phyloP scores from a whole-genome alignment of 2,329 filamentous ascomycete genomes.

The Fusarium succisae region DNA sequence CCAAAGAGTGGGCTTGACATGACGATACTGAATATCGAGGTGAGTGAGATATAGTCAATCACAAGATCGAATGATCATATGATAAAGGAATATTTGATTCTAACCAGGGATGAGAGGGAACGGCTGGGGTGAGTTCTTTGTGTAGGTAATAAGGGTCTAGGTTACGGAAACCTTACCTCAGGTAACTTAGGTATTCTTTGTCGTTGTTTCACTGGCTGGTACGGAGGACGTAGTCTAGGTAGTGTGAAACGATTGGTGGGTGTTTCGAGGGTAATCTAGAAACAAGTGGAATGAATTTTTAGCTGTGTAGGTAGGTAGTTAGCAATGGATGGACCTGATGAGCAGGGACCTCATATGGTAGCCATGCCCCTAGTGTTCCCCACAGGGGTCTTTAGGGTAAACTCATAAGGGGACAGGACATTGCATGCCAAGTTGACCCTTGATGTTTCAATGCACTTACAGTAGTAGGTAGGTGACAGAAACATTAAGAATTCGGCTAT shows the following conservation, averaged over 20 bases:
- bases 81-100: background rate
- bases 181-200: background rate
- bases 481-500: background rate
- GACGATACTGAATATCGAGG: background rate
- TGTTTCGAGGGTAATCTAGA: slow-evolving; percentile 32
- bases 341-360: slow-evolving; percentile 20
- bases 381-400: slow-evolving; percentile 24
- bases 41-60: background rate
- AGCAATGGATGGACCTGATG: background rate
- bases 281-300: slow-evolving; percentile 20
- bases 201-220: slow-evolving; percentile 8
- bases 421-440: background rate
- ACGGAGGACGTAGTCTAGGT: background rate
- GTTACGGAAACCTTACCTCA: too few species aligned
- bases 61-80: background rate
- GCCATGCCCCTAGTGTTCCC: background rate
- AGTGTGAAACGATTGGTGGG: slow-evolving; percentile 35
- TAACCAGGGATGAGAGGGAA: background rate
- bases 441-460: background rate
- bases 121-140: background rate
- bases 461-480: background rate
- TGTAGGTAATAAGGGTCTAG: background rate
- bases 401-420: background rate
- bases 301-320: background rate
- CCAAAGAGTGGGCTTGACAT: slow-evolving; percentile 59